Conservation (phyloP, 2,329 filamentous ascomycete genomes). For the Knoxdaviesia capensis region DNA sequence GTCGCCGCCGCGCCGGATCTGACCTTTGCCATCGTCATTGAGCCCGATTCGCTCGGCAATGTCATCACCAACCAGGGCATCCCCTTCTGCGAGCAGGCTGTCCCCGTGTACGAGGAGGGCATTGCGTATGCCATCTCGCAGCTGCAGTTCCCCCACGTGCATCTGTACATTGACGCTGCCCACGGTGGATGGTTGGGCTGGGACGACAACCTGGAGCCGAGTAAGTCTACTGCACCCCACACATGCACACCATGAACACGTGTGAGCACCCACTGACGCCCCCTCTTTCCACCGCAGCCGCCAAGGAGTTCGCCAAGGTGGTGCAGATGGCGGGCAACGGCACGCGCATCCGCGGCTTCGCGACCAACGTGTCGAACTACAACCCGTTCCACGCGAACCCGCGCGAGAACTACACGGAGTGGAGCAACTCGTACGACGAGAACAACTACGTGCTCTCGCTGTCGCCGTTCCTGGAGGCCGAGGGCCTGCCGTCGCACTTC, state of each 20-base stretch:
- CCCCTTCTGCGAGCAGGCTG: conserved; percentile 16
- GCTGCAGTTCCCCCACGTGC: conserved; percentile 38
- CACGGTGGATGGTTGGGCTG: conserved; percentile 45
- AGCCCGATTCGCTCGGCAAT: conserved; percentile 23
- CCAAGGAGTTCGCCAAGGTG: conserved; percentile 18
- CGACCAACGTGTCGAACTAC: conserved; percentile 24
- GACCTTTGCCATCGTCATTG: conserved; percentile 20
- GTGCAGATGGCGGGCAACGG: conserved; percentile 13
- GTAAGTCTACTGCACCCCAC: conserved; percentile 7
- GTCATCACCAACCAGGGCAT: conserved; percentile 18
- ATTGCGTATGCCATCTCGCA: conserved; percentile 32
- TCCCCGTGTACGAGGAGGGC: conserved; percentile 17
- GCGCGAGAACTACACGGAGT: conserved; percentile 20
- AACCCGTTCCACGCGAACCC: conserved; percentile 16
- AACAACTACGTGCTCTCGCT: conserved; percentile 18
- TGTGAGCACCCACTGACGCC: not conserved
- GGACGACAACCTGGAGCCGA: conserved; percentile 33
- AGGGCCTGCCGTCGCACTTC: conserved; percentile 20
- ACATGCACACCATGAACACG: not conserved
- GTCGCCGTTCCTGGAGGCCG: conserved; percentile 15
- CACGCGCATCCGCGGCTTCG: conserved; percentile 17
- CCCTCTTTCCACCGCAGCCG: conserved; percentile 10
- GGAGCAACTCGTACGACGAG: conserved; percentile 19
- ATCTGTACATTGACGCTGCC: conserved; percentile 43
- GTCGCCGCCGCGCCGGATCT: conserved; percentile 16